Percentiles rank a stretch among this genome's conserved stretches.
These are phyloP conservation scores for Tricholoma sp. DNA, from an alignment of 768 basidiomycete species.

Conservation along the genomic window DNA sequence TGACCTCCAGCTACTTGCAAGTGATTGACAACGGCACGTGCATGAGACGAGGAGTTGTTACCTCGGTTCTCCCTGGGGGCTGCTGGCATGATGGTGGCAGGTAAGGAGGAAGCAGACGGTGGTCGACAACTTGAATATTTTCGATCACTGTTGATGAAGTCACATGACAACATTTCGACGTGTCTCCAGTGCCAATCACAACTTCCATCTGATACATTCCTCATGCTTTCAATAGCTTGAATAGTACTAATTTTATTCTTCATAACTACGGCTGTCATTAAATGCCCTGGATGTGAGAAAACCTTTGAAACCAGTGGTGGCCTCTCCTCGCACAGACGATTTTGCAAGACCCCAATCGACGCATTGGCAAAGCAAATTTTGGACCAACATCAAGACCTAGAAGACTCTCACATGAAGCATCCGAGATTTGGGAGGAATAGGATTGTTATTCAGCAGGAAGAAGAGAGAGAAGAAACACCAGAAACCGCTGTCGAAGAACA, in stretches of 20 bases:
- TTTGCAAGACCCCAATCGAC: background rate
- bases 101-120: background rate
- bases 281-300: background rate
- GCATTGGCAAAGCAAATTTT: background rate
- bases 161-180: background rate
- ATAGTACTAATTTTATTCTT: background rate
- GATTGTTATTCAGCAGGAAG: background rate
- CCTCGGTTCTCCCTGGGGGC: background rate
- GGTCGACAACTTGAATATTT: background rate
- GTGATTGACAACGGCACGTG: background rate
- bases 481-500: background rate
- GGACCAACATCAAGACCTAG: background rate
- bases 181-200: background rate
- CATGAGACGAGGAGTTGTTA: background rate
- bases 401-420: no score
- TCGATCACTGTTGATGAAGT: background rate
- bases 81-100: background rate
- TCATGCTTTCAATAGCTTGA: slow-evolving; percentile 4
- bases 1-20: no score
- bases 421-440: background rate
- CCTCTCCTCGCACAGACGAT: background rate
- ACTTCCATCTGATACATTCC: background rate
- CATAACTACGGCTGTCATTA: background rate
- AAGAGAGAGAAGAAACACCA: background rate
- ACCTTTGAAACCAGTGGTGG: background rate